Base-by-base conservation (phyloP, 805 yeast genomes). In the baker's yeast (Saccharomyces cerevisiae) region DNA sequence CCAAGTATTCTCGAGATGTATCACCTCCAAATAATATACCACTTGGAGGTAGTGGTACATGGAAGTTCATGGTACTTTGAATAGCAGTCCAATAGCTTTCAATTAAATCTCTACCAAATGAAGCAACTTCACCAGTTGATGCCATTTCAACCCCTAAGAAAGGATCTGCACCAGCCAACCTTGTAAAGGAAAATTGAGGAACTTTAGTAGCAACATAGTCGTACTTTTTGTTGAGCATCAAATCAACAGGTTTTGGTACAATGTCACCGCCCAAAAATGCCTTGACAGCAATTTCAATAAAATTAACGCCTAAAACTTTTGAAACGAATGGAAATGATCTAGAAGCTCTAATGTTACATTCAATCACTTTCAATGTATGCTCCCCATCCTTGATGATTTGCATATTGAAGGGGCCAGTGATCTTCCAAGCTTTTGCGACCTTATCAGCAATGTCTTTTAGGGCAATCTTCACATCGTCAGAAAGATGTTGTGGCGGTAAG, bases 111-210 rank as follows among this genome's bases (percentile, higher is more conserved):
- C 77, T 77, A 64, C 99, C 99, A 70, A 94, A 94, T 70, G 97
- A 88, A 30, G 99, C 99, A 70, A 94, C 87, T 76, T 94, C 99
- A 73, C 99, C 99, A 51, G 99, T 94, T 11, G 98, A 91, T 6
- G 98, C 85, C 99, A 94, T 94, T 77, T 94, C 99, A 61, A 94
- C 99, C 60, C 99, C 99, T 69, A 94, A 79, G 80, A 88, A 91
- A 59, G 99, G 99, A 73, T 94, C 99, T 51, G 99, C 99, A 61
- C 99, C 99, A 21, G 98, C 97, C 67, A 94, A 79, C 77, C 99
- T 85, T 43, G 98, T 91, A 78, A 94, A 94, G 6, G 98, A 92
- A 75, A 94, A 94, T 76, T 94, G 99, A 49, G 99, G 99, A 53
- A 92, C 97, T 76, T 94, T 94, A 53, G 95, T 87, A 51, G 98